These are phyloP conservation scores for Geotrichum fermentans DNA, from an alignment of 1,139 yeast species.

Conservation along the genomic window DNA sequence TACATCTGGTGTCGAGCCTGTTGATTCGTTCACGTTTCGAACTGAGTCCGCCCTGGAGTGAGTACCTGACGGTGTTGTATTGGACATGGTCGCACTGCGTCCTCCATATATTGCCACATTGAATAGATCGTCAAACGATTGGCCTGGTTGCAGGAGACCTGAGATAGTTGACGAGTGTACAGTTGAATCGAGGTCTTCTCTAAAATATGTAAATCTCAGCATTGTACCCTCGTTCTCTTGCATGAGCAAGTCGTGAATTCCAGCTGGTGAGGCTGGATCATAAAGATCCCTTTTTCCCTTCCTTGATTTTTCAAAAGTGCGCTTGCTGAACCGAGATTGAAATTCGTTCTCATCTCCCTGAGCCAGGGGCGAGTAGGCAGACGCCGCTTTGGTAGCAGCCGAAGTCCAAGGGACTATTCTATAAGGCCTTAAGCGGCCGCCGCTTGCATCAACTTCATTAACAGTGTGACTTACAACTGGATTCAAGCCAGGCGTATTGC, in stretches of 20 bases:
- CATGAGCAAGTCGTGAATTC: neutral
- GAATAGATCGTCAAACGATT: constrained; percentile 37
- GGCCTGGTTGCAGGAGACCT: constrained; percentile 57
- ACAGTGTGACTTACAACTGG: constrained; percentile 21
- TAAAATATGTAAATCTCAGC: constrained; percentile 74
- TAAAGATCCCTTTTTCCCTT: neutral
- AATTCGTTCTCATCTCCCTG: neutral
- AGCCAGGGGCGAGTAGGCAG: neutral
- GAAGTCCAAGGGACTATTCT: constrained; percentile 15
- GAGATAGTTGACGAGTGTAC: constrained; percentile 86
- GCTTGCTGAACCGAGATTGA: neutral
- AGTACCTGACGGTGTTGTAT: neutral
- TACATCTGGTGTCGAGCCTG: neutral
- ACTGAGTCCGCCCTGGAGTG: neutral
- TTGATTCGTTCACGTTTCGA: neutral
- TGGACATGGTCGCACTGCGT: neutral
- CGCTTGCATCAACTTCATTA: constrained; percentile 24
- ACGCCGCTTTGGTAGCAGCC: neutral
- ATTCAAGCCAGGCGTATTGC: constrained; percentile 29
- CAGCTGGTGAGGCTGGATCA: neutral
- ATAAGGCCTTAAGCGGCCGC: constrained; percentile 16
- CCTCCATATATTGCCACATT: constrained; percentile 7
- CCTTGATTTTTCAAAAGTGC: neutral
- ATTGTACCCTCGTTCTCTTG: constrained; percentile 6
- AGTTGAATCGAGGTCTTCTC: constrained; percentile 84